These are phyloP conservation scores for Chalaropsis thielavioides DNA, from an alignment of 2,329 filamentous ascomycete genomes.

Conservation along the genomic window DNA sequence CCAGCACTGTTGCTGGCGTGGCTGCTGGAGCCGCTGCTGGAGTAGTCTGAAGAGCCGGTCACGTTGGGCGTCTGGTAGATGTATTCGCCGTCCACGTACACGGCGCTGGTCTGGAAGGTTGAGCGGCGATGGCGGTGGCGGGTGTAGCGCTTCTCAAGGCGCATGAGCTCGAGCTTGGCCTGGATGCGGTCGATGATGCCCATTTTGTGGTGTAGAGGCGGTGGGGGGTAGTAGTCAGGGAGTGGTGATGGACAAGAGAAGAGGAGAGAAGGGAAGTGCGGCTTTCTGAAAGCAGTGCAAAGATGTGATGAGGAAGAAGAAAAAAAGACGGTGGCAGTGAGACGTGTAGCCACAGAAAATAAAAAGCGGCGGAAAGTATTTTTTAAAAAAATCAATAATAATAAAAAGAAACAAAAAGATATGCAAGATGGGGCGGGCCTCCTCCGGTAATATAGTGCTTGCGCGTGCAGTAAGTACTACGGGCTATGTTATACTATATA, in stretches of 20 bases:
- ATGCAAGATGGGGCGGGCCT: not conserved
- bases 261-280: too few relatives aligned
- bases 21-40: not conserved
- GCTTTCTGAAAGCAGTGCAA: not conserved
- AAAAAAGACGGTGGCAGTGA: not conserved
- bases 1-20: not conserved
- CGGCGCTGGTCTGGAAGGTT: constrained; percentile 74
- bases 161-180: constrained; percentile 74
- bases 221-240: not conserved
- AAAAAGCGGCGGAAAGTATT: not conserved
- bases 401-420: not conserved
- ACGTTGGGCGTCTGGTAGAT: constrained; percentile 55
- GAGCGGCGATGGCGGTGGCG: constrained; percentile 73
- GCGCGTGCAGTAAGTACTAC: not conserved
- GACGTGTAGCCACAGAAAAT: not conserved
- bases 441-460: constrained; percentile 10
- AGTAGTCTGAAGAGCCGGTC: constrained; percentile 36
- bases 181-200: constrained; percentile 46
- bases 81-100: constrained; percentile 94
- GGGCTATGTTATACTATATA: not conserved
- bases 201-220: constrained; percentile 25
- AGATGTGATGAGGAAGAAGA: not conserved
- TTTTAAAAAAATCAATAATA: not conserved
- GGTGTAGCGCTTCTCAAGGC: constrained; percentile 89
- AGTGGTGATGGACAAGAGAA: too few relatives aligned